phyloP scores from a whole-genome alignment of 305 asterid species.

The Euphrasia arctica region DNA sequence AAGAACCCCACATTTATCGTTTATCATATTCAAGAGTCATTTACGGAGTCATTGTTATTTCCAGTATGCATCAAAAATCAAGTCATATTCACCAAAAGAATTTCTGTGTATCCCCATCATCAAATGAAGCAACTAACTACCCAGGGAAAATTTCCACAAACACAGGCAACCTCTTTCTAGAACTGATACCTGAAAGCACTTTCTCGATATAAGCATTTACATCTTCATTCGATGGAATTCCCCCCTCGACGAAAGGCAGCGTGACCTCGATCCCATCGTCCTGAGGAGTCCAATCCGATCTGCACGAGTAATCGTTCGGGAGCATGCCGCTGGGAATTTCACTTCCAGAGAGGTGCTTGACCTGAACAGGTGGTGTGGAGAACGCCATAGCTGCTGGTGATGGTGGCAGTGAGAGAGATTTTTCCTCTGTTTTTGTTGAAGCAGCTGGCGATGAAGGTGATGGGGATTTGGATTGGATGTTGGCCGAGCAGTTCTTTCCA shows the following conservation, averaged over 20 bases:
- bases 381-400: constrained; percentile 32
- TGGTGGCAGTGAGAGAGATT: constrained; percentile 26
- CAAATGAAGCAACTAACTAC: constrained; percentile 15
- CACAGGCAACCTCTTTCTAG: constrained; percentile 48
- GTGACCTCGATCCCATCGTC: constrained; percentile 53
- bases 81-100: constrained; percentile 24
- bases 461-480: constrained; percentile 34
- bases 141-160: constrained; percentile 44
- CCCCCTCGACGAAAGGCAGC: constrained; percentile 33
- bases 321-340: constrained; percentile 13
- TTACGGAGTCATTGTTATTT: constrained; percentile 20
- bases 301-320: constrained; percentile 16
- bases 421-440: constrained; percentile 24
- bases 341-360: constrained; percentile 25
- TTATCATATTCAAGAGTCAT: constrained; percentile 27
- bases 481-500: constrained; percentile 39
- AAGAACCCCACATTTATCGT: constrained; percentile 1
- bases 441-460: not conserved
- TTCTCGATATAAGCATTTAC: constrained; percentile 38
- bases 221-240: constrained; percentile 37
- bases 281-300: constrained; percentile 54
- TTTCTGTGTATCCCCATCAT: constrained; percentile 10
- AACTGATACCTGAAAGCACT: constrained; percentile 41
- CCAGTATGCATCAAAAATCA: constrained; percentile 13
- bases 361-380: constrained; percentile 31